Evolutionary conservation across 495 filamentous ascomycete genomes (phyloP).

Genomic region (Staphylotrichum tortipilum): DNA sequence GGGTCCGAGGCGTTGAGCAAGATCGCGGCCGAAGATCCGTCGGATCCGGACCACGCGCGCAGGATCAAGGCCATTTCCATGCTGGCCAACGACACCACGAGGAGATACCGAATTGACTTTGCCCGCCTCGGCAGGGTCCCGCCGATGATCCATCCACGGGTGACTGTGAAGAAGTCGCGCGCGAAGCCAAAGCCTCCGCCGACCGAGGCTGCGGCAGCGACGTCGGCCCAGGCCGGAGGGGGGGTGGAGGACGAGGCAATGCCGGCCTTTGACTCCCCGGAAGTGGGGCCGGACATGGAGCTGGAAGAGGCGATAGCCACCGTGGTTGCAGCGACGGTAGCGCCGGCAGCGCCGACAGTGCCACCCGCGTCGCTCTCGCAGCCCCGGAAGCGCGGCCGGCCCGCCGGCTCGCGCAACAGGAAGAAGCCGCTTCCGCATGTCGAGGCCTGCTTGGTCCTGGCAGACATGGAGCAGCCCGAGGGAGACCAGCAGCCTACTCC

Average conservation of each 20-base stretch:
- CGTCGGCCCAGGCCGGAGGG: not conserved
- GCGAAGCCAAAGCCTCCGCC: constrained; percentile 4
- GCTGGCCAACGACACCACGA: constrained; percentile 65
- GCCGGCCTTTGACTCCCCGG: too few relatives aligned
- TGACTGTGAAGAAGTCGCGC: too few relatives aligned
- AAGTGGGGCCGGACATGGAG: not conserved
- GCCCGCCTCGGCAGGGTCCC: constrained; percentile 41
- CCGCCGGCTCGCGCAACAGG: not conserved
- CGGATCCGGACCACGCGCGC: constrained; percentile 45
- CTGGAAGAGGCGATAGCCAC: too few relatives aligned
- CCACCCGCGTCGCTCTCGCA: not conserved
- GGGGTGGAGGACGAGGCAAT: too few relatives aligned
- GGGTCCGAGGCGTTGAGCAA: constrained; percentile 47
- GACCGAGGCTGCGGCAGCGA: not conserved
- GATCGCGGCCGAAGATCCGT: constrained; percentile 44
- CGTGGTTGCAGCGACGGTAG: not conserved
- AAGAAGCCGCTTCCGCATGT: constrained; percentile 7
- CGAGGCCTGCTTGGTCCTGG: constrained; percentile 8
- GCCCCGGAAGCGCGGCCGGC: too few relatives aligned
- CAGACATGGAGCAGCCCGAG: not conserved
- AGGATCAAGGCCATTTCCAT: constrained; percentile 61
- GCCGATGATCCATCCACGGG: not conserved
- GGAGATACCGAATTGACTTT: constrained; percentile 58
- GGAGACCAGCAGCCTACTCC: constrained; percentile 2
- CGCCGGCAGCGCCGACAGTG: not conserved